Conservation (phyloP, 306 rosid genomes). For the Spatholobus suberectus region DNA sequence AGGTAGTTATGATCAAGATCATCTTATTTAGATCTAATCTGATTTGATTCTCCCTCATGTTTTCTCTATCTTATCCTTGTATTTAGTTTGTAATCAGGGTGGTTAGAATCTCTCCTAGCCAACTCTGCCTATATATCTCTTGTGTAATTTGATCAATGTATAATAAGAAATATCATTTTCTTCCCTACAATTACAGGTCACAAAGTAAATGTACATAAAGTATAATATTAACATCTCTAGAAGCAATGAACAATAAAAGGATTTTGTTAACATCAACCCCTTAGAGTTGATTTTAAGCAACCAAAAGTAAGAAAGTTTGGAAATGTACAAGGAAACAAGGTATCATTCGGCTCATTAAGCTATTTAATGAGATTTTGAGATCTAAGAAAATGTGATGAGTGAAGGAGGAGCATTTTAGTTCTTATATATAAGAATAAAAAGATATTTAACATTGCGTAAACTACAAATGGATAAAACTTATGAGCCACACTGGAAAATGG, state of each 20-base stretch:
- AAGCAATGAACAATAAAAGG: neutral
- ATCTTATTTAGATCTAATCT: neutral
- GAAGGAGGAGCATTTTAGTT: too few relatives aligned
- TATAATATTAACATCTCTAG: slow-evolving; percentile 1
- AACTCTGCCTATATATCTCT: neutral
- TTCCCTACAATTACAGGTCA: neutral
- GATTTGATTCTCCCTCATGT: neutral
- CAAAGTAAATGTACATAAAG: slow-evolving; percentile 25
- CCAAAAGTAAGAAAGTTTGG: neutral
- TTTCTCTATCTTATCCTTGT: neutral
- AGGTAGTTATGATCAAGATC: neutral
- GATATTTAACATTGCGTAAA: too few relatives aligned
- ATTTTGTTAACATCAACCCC: neutral
- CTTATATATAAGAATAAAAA: too few relatives aligned
- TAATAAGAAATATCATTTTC: neutral
- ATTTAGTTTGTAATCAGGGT: neutral
- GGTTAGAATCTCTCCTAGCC: neutral
- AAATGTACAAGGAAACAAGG: too few relatives aligned
- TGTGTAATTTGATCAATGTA: neutral
- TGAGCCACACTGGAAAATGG: too few relatives aligned
- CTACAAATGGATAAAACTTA: too few relatives aligned
- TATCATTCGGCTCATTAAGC: too few relatives aligned
- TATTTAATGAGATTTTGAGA: too few relatives aligned
- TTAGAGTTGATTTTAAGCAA: neutral
- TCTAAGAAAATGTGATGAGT: too few relatives aligned